Percentiles rank a stretch among this genome's conserved stretches.
These are phyloP conservation scores for Nicotiana rustica DNA, from an alignment of 305 asterid genomes.

Conservation along the genomic window DNA sequence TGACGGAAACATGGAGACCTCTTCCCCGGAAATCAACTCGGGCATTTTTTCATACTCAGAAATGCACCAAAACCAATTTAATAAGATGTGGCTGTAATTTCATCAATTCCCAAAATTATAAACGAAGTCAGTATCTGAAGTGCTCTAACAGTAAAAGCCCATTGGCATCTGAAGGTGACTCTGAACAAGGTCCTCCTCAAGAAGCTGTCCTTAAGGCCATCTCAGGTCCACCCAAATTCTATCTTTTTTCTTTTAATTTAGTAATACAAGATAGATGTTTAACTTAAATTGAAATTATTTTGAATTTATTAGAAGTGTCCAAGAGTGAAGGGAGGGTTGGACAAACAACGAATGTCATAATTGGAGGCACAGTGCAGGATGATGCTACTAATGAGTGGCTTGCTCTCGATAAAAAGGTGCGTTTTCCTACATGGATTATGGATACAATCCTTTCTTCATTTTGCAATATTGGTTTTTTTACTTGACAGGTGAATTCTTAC, in stretches of 20 bases:
- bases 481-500: slow-evolving; percentile 80
- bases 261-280: neutral
- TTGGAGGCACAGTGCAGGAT: slow-evolving; percentile 92
- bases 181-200: slow-evolving; percentile 86
- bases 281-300: no score
- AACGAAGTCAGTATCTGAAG: slow-evolving; percentile 43
- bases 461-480: slow-evolving; percentile 13
- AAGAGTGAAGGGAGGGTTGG: slow-evolving; percentile 94
- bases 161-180: slow-evolving; percentile 52
- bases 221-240: slow-evolving; percentile 59
- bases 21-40: slow-evolving; percentile 37
- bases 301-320: slow-evolving; percentile 67
- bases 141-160: slow-evolving; percentile 58
- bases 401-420: slow-evolving; percentile 85
- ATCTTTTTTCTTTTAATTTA: slow-evolving; percentile 14
- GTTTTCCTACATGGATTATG: neutral
- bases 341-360: slow-evolving; percentile 90
- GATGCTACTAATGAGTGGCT: slow-evolving; percentile 89
- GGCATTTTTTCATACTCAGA: neutral
- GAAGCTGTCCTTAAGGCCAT: slow-evolving; percentile 97
- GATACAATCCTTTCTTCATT: neutral
- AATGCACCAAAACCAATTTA: neutral
- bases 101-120: slow-evolving; percentile 38
- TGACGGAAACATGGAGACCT: slow-evolving; percentile 65
- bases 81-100: slow-evolving; percentile 53